phyloP scores from a whole-genome alignment of 208 protist species.

The Naegleria fowleri region DNA sequence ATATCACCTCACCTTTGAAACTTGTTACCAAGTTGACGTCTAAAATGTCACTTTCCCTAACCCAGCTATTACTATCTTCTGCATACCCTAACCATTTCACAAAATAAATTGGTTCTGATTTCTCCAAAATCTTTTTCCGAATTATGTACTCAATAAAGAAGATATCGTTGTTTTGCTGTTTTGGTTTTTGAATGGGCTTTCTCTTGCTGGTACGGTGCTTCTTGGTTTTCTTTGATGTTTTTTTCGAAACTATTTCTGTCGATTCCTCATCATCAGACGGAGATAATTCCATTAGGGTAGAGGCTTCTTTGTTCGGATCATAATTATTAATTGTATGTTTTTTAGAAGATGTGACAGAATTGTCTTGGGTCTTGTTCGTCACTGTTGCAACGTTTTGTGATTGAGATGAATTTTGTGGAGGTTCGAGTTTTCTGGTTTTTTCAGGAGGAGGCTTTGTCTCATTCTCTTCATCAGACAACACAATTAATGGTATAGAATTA shows the following conservation, averaged over 20 bases:
- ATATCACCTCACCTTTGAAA: not conserved
- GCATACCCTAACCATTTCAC: not conserved
- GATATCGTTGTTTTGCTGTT: not conserved
- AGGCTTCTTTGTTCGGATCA: too few species aligned
- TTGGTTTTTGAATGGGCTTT: not conserved
- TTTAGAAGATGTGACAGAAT: too few species aligned
- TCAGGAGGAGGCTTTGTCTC: not conserved
- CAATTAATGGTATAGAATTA: too few species aligned
- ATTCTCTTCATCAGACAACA: not conserved
- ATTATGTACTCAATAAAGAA: not conserved
- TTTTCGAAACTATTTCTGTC: not conserved
- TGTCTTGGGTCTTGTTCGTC: too few species aligned
- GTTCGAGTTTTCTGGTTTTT: not conserved
- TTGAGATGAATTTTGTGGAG: too few species aligned
- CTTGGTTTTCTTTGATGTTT: not conserved
- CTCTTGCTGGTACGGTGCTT: not conserved
- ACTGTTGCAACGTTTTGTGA: too few species aligned
- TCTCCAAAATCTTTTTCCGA: not conserved
- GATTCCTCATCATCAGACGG: not conserved
- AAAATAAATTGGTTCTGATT: not conserved
- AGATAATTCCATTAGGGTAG: not conserved
- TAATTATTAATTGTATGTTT: too few species aligned
- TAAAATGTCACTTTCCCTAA: not conserved
- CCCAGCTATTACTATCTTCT: not conserved
- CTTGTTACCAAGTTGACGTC: not conserved